These are phyloP conservation scores for Combretum micranthum DNA, from an alignment of 345 rosid genomes.

Conservation along the genomic window DNA sequence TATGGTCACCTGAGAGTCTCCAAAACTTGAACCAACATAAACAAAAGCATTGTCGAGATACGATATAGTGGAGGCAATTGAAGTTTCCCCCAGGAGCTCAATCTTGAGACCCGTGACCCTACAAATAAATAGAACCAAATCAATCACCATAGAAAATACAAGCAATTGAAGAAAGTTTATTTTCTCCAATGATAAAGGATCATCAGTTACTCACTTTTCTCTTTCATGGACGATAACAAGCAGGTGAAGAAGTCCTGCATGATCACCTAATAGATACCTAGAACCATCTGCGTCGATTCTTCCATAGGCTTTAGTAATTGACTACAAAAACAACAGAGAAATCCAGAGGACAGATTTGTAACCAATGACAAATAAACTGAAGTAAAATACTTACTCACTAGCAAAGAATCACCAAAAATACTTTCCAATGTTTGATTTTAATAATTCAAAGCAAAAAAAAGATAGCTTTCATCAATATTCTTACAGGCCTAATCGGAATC, in stretches of 20 bases:
- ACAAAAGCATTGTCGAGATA: conserved; percentile 87
- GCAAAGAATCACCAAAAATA: neutral
- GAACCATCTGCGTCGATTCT: conserved; percentile 97
- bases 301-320: conserved; percentile 88
- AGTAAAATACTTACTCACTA: neutral
- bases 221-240: conserved; percentile 89
- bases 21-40: conserved; percentile 88
- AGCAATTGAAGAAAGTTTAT: no score
- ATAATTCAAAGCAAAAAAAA: conserved; percentile 7
- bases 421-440: no score
- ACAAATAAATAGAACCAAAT: neutral
- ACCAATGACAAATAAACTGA: neutral
- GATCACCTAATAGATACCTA: conserved; percentile 92
- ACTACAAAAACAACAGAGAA: conserved; percentile 30
- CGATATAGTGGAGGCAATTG: conserved; percentile 86
- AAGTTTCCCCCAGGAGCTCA: conserved; percentile 95
- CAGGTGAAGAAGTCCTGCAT: conserved; percentile 77
- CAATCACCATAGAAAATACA: no score
- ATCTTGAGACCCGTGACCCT: conserved; percentile 96
- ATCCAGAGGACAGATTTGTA: neutral
- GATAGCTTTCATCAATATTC: conserved; percentile 17
- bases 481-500: conserved; percentile 73
- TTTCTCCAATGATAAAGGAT: neutral
- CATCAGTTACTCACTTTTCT: conserved; percentile 59
- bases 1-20: conserved; percentile 78